phyloP scores from a whole-genome alignment of 352 stramenopile genomes.

The Phytopythium chamaehyphon region DNA sequence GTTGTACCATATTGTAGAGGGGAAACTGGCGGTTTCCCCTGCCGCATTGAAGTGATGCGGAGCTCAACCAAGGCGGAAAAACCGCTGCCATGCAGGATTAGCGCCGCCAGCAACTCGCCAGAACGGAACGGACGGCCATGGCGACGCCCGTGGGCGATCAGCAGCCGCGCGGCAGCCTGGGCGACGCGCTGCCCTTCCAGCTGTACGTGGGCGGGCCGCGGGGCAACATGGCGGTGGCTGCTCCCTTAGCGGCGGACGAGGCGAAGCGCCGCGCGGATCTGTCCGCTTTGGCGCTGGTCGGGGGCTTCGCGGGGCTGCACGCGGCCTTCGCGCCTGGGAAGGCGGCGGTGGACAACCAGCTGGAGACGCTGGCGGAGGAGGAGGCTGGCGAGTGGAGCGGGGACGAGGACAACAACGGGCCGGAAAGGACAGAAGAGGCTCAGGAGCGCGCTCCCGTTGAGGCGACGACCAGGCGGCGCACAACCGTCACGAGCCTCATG shows the following conservation, averaged over 20 bases:
- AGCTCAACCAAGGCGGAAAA: not conserved
- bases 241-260: conserved; percentile 21
- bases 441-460: not conserved
- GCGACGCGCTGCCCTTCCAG: conserved; percentile 19
- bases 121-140: not conserved
- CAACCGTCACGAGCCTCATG: not conserved
- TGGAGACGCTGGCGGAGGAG: conserved; percentile 30
- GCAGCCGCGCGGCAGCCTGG: conserved; percentile 13
- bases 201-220: conserved; percentile 30
- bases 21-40: not conserved
- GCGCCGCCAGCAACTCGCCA: not conserved
- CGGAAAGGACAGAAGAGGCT: conserved; percentile 3
- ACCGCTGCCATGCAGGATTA: too few species aligned
- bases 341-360: conserved; percentile 24
- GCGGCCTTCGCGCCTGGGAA: conserved; percentile 18
- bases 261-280: conserved; percentile 16
- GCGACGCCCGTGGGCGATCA: not conserved
- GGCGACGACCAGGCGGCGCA: conserved; percentile 1
- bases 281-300: too few species aligned
- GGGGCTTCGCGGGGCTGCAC: conserved; percentile 32
- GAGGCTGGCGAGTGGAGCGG: conserved; percentile 19
- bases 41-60: conserved; percentile 1
- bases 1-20: too few species aligned
- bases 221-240: conserved; percentile 18
- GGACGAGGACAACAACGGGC: conserved; percentile 4